Percentiles rank a stretch among this genome's conserved stretches.
phyloP scores from a whole-genome alignment of 768 basidiomycete genomes.

The Boletus sp. region DNA sequence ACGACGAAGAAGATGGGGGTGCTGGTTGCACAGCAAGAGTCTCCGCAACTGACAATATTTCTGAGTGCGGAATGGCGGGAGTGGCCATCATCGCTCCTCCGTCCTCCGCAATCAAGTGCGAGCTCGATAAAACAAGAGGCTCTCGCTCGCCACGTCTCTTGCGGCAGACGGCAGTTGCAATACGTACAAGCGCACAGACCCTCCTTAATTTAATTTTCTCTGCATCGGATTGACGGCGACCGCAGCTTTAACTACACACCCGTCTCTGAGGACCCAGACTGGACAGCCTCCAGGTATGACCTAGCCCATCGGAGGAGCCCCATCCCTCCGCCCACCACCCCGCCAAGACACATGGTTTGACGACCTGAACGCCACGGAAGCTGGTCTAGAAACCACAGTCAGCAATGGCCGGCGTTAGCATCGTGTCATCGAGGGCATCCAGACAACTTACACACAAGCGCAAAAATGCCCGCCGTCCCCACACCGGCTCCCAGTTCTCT shows the following conservation, averaged over 20 bases:
- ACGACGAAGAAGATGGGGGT: constrained; percentile 9
- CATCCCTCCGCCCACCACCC: constrained; percentile 54
- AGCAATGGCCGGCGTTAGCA: background rate
- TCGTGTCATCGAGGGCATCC: background rate
- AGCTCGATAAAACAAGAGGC: background rate
- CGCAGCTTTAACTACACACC: background rate
- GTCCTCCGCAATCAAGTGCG: background rate
- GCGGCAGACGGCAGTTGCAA: background rate
- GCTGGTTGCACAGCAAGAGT: constrained; percentile 9
- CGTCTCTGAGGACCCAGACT: constrained; percentile 3
- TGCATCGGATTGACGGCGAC: background rate
- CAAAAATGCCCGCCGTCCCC: constrained; percentile 59
- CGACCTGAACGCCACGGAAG: constrained; percentile 48
- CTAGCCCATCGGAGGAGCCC: constrained; percentile 42
- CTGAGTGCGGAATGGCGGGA: constrained; percentile 12
- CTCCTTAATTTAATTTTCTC: background rate
- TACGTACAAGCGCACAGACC: constrained; percentile 14
- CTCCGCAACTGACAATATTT: constrained; percentile 7
- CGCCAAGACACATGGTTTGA: constrained; percentile 52
- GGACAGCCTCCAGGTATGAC: constrained; percentile 26
- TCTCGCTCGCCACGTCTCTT: background rate
- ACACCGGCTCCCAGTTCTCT: constrained; percentile 62
- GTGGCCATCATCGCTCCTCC: constrained; percentile 12
- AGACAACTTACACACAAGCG: constrained; percentile 46
- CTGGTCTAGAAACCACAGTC: constrained; percentile 53